Evolutionary conservation across 2,329 filamentous ascomycete species (phyloP), one percentile per base, ranked within the genome.

Genomic region (Calycina herbarum): DNA sequence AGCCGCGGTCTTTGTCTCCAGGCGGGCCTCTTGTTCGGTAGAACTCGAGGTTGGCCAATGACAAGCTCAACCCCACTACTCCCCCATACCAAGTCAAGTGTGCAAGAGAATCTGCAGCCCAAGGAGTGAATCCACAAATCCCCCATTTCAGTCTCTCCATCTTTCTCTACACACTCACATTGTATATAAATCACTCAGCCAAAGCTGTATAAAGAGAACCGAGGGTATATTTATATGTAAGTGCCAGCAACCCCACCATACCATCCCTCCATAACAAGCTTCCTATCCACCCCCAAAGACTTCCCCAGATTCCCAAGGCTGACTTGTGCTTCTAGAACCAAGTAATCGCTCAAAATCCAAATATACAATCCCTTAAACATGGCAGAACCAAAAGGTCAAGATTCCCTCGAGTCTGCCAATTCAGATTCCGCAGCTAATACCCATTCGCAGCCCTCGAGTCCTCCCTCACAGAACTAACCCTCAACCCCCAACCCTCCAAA

Each of bases 391-490:
- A 68, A 64, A 67, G 70, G 70, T 70, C 33, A 42, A 57, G n/a
- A 59, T 59, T 15, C 42, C 13, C 45, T 15, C 59, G 15, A 33
- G 58, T 10, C 29, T 59, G 17, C 42, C 17, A 61, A 56, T 29
- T 31, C 35, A 38, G 11, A 54, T 15, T 42, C 57, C 61, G 10
- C 45, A 27, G 64, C 65, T 69, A 51, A 54, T 8, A 20, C 24
- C 7, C 8, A 10, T 24, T 2, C 20, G 27, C 59, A 76, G 74
- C 70, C 58, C 70, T 75, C 64, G 69, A 72, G 33, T 66, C 68
- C 24, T 68, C 73, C 11, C 69, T 76, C 35, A 68, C 66, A 59
- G 73, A 72, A 57, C 67, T 76, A 15, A 70, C 71, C 62, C 60
- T 75, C 5, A 60, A 73, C 42, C 68, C 72, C n/a, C 63, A 67